Conservation (phyloP, 2,329 filamentous ascomycete species). For the Pestalotiopsis sp. region DNA sequence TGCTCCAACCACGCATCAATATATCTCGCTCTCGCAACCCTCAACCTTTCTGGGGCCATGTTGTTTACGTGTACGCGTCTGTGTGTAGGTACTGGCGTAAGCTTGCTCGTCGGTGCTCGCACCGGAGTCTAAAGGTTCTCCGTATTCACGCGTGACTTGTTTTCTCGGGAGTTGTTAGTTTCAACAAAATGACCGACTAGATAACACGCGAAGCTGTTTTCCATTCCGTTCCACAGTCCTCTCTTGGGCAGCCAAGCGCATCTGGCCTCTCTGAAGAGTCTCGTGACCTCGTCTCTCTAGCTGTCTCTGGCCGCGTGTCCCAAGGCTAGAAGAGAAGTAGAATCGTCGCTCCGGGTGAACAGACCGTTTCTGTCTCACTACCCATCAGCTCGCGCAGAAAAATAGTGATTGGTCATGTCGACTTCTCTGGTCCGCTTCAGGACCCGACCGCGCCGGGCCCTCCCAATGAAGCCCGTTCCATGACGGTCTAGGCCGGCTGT, state of each 20-base stretch:
- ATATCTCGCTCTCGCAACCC: neutral
- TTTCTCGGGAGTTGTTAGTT: too few species aligned
- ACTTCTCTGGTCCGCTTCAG: neutral
- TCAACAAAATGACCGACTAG: too few species aligned
- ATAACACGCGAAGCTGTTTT: too few species aligned
- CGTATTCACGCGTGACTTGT: too few species aligned
- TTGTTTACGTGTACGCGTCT: neutral
- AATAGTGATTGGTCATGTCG: neutral
- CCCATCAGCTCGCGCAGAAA: neutral
- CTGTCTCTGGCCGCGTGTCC: neutral
- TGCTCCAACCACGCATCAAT: neutral
- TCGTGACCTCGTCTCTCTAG: neutral
- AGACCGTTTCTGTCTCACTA: neutral
- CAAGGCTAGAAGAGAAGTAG: neutral
- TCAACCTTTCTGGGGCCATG: neutral
- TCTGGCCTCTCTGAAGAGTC: neutral
- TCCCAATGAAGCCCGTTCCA: neutral
- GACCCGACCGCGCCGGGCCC: too few species aligned
- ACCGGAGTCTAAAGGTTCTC: too few species aligned
- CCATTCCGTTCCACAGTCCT: too few species aligned
- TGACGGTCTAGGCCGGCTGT: conserved; percentile 4
- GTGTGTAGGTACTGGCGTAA: too few species aligned
- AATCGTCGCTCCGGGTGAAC: neutral
- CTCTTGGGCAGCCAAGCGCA: neutral
- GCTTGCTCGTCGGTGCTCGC: neutral